Conservation (phyloP, 2,329 filamentous ascomycete species). For the Aspergillus sp. region DNA sequence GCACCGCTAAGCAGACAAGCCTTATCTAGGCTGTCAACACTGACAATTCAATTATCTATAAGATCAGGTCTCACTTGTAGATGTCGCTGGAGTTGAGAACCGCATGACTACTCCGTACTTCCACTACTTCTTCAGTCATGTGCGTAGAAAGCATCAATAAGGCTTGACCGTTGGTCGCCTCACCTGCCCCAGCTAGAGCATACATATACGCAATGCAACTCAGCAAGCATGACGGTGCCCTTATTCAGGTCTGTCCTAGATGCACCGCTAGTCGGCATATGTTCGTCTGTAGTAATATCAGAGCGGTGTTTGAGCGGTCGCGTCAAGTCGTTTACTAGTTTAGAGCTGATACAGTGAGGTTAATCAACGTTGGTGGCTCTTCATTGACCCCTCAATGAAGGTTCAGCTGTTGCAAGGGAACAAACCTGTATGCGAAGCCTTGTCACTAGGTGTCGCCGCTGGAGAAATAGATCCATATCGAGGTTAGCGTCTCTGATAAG, state of each 20-base stretch:
- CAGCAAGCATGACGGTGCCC: background rate
- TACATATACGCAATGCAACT: background rate
- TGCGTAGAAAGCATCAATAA: background rate
- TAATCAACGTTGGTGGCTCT: background rate
- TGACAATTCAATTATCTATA: background rate
- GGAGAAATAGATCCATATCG: background rate
- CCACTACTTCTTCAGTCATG: background rate
- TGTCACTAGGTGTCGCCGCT: too few species aligned
- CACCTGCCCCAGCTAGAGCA: background rate
- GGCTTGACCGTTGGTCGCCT: background rate
- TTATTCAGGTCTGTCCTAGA: background rate
- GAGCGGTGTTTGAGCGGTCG: background rate
- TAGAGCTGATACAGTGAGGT: background rate
- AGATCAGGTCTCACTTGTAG: background rate
- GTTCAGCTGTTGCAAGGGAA: background rate
- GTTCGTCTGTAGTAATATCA: background rate
- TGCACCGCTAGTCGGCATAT: background rate
- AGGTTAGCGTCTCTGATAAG: constrained; percentile 18
- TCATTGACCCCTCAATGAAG: background rate
- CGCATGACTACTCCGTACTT: background rate
- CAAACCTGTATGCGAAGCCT: too few species aligned
- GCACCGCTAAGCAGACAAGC: constrained; percentile 2
- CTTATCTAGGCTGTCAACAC: background rate
- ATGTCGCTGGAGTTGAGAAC: background rate
- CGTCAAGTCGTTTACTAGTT: background rate